Evolutionary conservation across 805 yeast species (phyloP), one percentile per base, ranked within the genome.

Genomic region (Candida rishiriensis): DNA sequence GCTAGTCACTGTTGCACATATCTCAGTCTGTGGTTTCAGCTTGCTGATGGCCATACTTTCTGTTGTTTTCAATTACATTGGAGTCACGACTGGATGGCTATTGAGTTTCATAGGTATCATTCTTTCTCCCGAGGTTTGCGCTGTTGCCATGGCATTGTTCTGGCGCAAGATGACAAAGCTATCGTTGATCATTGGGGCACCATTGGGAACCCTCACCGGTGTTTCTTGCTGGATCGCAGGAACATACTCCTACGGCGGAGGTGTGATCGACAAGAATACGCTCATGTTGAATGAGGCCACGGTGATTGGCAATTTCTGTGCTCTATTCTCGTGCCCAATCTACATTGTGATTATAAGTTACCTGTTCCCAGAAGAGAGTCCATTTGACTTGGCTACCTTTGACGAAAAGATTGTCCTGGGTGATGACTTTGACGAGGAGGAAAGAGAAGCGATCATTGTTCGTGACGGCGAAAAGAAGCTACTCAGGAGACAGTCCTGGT

Each of bases 151-250:
- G 21, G 63, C 72, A 3, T 56, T 72, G 47, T 64, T 70, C 40
- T 72, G 68, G 68, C 50, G 47, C 14, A 54, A 54, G 31, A 51
- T 61, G 62, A 51, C 66, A 12, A 53, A 52, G 32, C 35, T 36
- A 14, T 49, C 57, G 10, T 38, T 63, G 15, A 2, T 62, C 1
- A 53, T 63, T 55, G 78, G 75, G 51, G 71, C 74, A 46, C 66
- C 81, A 10, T 67, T 77, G 70, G 75, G 75, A 43, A 72, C 78
- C 1, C 71, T 78, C 21, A 73, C 78, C 47, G 76, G 76, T 34
- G 72, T 77, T 47, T 80, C 75, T 1, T 69, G 75, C 37, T 68
- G 72, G 71, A 33, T 60, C 26, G 70, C 63, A 10, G 43, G 63
- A 17, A 46, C 65, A 2, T 56, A 60, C 29, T 50, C 41, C 5